Evolutionary conservation across 2,329 filamentous ascomycete genomes (phyloP), one percentile per base, ranked within the genome.

Genomic region (Herpotrichia juniperi): DNA sequence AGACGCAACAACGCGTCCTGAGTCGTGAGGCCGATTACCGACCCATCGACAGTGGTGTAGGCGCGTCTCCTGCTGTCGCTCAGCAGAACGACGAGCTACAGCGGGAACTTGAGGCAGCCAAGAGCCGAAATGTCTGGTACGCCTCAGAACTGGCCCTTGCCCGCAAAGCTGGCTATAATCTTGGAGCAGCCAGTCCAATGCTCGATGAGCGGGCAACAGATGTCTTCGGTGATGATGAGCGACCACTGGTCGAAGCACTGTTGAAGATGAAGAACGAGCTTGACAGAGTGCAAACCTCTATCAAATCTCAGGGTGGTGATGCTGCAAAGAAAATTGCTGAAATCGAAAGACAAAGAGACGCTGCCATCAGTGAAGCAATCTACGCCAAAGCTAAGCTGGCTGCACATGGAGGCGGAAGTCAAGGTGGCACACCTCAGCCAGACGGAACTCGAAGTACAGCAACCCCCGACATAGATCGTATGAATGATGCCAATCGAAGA

Each of bases 101-200:
- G 12, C 93, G 94, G 69, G 94, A 99, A 69, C 81, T 99, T 2
- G 93, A 99, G 69, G 82, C 86, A 8, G 83, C 88, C 3, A 90
- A 91, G 65, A 94, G 89, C 67, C 86, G 90, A 46, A 97, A 96
- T 74, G 93, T 93, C 0, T 99, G 94, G 94, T 97, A 96, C 73
- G 91, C 92, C 7, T 97, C 93, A 0, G 94, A 99, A 74, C 80
- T 99, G 40, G 91, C 96, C 51, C 79, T 99, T 57, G 96, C 94
- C 6, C 87, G 90, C 44, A 96, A 96, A 74, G 86, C 91, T 34
- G 94, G 94, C 4, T 99, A 97, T 67, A 82, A 86, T 6, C 84
- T 90, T 14, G 91, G 85, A 56, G 79, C 86, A 2, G 83, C 86
- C 22, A 90, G 85, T 66, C 87, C 91, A 12, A 81, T 86, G 0